Percentiles rank a stretch among this genome's conserved stretches.
Evolutionary conservation across 257 asterid species (phyloP).

Genomic region (Solanum bukasovii): DNA sequence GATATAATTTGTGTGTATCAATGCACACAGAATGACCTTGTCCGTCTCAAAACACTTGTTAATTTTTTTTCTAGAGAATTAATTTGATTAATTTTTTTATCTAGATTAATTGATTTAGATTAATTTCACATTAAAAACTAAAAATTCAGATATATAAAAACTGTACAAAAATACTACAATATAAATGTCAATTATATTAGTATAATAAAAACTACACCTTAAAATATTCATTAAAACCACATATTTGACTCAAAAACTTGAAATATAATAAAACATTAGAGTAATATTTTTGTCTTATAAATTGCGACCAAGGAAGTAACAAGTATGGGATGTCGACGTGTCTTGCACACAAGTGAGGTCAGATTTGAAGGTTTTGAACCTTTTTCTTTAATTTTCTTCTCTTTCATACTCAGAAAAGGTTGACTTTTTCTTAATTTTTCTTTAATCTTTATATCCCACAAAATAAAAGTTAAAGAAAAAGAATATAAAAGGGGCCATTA

Average conservation of each 20-base stretch:
- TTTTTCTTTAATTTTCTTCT: background rate
- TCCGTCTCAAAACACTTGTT: background rate
- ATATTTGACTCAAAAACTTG: background rate
- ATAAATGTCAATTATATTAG: too few relatives aligned
- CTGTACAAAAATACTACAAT: too few relatives aligned
- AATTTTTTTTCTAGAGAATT: background rate
- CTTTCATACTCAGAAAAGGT: background rate
- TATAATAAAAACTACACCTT: background rate
- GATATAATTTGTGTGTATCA: background rate
- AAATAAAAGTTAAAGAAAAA: background rate
- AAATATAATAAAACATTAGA: background rate
- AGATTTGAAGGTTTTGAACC: background rate
- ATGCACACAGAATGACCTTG: background rate
- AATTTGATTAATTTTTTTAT: too few relatives aligned
- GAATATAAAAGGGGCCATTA: background rate
- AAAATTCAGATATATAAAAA: background rate
- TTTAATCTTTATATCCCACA: background rate
- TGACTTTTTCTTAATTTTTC: background rate
- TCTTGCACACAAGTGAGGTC: background rate
- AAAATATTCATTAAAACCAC: background rate
- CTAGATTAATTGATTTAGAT: background rate
- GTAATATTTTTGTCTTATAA: background rate
- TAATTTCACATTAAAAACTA: background rate
- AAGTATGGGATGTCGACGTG: background rate
- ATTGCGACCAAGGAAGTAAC: background rate